Conservation (phyloP, 495 filamentous ascomycete genomes). For the Neurospora intermedia region DNA sequence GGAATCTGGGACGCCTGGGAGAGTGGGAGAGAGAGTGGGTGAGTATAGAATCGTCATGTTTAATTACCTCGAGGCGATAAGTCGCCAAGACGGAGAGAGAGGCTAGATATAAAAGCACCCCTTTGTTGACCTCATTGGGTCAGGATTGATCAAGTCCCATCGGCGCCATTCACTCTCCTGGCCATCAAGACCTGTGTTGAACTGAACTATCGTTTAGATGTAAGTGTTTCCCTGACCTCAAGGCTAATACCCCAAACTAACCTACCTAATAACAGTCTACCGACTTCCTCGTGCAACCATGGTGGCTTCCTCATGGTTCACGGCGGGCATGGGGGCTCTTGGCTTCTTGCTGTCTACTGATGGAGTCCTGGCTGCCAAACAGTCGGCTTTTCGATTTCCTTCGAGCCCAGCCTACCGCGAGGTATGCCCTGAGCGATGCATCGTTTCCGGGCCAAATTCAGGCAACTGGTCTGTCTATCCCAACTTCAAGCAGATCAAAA, state of each 20-base stretch:
- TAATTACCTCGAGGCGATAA: background rate
- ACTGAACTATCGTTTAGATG: background rate
- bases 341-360: background rate
- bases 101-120: no score
- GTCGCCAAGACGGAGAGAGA: background rate
- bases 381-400: background rate
- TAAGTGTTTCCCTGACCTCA: background rate
- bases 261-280: no score
- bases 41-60: background rate
- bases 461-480: conserved; percentile 26
- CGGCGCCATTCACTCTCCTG: background rate
- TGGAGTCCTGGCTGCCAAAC: background rate
- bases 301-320: background rate
- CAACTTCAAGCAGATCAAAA: conserved; percentile 13
- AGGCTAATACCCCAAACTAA: no score
- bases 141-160: no score
- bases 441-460: conserved; percentile 18
- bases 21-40: background rate
- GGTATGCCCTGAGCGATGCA: conserved; percentile 23
- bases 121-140: no score
- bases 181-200: background rate
- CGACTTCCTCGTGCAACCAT: background rate
- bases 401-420: background rate
- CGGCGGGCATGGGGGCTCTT: background rate
- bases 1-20: background rate